Base-by-base conservation (phyloP, 805 yeast genomes). In the Metschnikowia reukaufii region DNA sequence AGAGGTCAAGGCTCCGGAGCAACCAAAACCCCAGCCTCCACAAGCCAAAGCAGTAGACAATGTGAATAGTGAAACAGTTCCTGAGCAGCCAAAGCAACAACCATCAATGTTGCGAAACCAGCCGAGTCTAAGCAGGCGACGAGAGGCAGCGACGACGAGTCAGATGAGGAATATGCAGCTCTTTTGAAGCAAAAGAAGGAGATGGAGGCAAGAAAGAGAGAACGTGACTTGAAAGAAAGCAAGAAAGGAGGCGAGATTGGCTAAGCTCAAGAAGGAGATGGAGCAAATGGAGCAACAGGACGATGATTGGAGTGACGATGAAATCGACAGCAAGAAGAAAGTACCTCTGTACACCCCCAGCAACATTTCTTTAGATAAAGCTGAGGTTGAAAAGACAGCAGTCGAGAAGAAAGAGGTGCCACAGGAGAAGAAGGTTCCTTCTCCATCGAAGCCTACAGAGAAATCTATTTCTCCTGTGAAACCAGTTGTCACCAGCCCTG, bases 201-300 rank as follows among this genome's bases (percentile, higher is more conserved):
- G 42, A 51, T 73, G 67, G 83, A 78, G 53, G 67, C 65, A 3
- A 66, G 70, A 38, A 73, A 71, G 42, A 56, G 65, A 40, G 71
- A 68, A 38, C 61, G 79, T 41, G 76, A 76, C 48, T 58, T 67
- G 49, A 79, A 76, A 82, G 76, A 61, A 77, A 77, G 52, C 74
- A 74, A 27, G 84, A 79, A 82, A 79, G 57, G 87, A 81, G 51
- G 84, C 78, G 10, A 71, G 82, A 52, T 57, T 81, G 45, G 86
- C 83, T 2, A 73, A 75, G 51, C 64, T 83, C 44, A 81, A 76
- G 55, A 75, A 72, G 49, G 85, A 83, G 58, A 77, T 83, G 76
- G 84, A 75, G 34, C 66, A 62, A 42, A 61, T 60, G 43, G 65
- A 67, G 36, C 47, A 42, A 6, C 55, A 52, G 19, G 54, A 51